Percentiles rank a stretch among this genome's conserved stretches.
Evolutionary conservation across 2,329 filamentous ascomycete genomes (phyloP).

Genomic region (Colletotrichum sp.): DNA sequence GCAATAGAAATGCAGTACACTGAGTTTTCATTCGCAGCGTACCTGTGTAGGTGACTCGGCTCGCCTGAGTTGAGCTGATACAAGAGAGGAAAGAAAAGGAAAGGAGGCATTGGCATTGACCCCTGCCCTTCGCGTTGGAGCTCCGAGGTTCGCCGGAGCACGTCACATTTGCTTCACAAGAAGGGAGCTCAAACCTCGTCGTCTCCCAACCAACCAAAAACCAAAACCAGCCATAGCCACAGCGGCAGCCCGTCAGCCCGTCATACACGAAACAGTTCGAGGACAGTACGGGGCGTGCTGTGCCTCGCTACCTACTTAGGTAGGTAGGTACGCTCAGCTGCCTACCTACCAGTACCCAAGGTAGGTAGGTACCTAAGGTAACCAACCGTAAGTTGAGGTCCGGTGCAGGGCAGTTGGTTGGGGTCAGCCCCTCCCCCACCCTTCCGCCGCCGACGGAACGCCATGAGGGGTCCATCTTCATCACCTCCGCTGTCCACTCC

Average conservation of each 20-base stretch:
- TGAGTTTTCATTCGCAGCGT: neutral
- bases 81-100: neutral
- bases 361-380: neutral
- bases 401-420: neutral
- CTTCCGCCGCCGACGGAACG: conserved; percentile 7
- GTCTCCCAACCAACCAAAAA: neutral
- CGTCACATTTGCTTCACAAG: neutral
- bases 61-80: neutral
- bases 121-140: neutral
- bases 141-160: neutral
- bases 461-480: neutral
- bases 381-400: neutral
- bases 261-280: neutral
- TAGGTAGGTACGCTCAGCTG: neutral
- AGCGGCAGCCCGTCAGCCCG: neutral
- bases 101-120: neutral
- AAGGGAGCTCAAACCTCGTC: neutral
- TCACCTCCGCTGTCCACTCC: neutral
- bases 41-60: neutral
- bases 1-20: neutral
- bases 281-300: neutral
- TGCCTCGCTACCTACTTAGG: neutral
- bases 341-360: neutral
- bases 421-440: conserved; percentile 19
- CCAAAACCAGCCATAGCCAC: neutral